Conservation (phyloP, 768 basidiomycete species). For the Phylloporus sp. region DNA sequence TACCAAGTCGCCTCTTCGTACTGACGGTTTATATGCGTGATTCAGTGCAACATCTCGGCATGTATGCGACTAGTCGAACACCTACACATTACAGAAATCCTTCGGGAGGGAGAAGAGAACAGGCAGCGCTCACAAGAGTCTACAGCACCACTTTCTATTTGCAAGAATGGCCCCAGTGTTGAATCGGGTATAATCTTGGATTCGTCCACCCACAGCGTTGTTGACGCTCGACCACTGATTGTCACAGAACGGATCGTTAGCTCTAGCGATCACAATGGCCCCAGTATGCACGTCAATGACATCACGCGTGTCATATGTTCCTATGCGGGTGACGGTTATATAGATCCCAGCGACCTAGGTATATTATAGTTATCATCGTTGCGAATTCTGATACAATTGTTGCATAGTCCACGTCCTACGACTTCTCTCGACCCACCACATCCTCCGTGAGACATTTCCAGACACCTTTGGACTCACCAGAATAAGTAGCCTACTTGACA, state of each 20-base stretch:
- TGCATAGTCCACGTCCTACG: conserved; percentile 65
- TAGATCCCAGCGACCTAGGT: conserved; percentile 21
- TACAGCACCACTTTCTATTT: not conserved
- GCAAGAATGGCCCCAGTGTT: not conserved
- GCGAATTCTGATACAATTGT: not conserved
- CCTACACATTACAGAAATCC: conserved; percentile 64
- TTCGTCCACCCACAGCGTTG: not conserved
- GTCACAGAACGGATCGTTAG: not conserved
- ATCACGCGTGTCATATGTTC: conserved; percentile 21
- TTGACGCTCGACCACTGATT: not conserved
- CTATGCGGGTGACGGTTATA: conserved; percentile 14
- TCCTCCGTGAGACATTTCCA: conserved; percentile 64
- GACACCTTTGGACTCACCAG: conserved; percentile 73
- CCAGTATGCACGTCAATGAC: conserved; percentile 20
- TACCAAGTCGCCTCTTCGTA: not conserved
- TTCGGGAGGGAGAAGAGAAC: conserved; percentile 57
- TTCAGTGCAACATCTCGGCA: conserved; percentile 69
- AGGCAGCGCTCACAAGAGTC: conserved; percentile 24
- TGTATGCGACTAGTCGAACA: conserved; percentile 73
- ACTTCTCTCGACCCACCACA: conserved; percentile 74
- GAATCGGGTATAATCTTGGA: not conserved
- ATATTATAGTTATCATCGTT: not conserved
- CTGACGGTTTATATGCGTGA: conserved; percentile 14
- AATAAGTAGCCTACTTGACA: conserved; percentile 64
- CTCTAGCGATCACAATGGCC: not conserved